phyloP scores from a whole-genome alignment of 345 rosid species.

The Citrus inodora region DNA sequence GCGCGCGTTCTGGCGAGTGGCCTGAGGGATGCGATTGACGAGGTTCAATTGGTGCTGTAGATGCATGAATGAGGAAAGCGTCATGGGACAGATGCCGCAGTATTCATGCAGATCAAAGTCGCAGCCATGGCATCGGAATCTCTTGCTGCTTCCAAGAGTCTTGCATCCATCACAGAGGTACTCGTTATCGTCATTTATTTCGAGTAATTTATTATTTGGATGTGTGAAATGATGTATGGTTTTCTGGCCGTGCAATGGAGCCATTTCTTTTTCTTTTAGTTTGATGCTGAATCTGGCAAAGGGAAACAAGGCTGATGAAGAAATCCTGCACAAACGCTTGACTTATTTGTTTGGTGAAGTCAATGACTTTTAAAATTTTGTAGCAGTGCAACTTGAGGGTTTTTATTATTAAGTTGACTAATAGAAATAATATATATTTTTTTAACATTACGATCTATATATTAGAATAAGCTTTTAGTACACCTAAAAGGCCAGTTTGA shows the following conservation, averaged over 20 bases:
- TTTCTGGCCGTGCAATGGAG: neutral
- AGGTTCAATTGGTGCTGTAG: slow-evolving; percentile 29
- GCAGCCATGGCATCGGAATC: slow-evolving; percentile 27
- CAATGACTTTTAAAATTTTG: neutral
- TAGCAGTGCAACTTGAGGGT: neutral
- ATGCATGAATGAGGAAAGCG: slow-evolving; percentile 34
- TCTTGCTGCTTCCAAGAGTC: slow-evolving; percentile 25
- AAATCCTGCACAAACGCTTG: neutral
- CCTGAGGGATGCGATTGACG: slow-evolving; percentile 16
- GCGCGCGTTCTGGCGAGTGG: slow-evolving; percentile 17
- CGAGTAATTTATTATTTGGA: slow-evolving; percentile 24
- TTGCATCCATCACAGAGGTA: slow-evolving; percentile 40
- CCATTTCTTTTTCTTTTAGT: neutral
- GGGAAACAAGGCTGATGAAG: neutral
- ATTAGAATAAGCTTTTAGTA: too few relatives aligned
- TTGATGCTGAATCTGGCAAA: neutral
- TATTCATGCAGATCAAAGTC: slow-evolving; percentile 38
- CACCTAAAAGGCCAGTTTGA: too few relatives aligned
- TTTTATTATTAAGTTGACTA: neutral
- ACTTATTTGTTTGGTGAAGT: neutral
- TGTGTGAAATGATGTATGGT: slow-evolving; percentile 29
- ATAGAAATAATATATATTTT: too few relatives aligned
- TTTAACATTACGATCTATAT: too few relatives aligned
- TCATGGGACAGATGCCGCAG: slow-evolving; percentile 32
- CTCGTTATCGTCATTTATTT: slow-evolving; percentile 8